phyloP scores from a whole-genome alignment of 2,329 filamentous ascomycete genomes.

The Epichloe elymi region DNA sequence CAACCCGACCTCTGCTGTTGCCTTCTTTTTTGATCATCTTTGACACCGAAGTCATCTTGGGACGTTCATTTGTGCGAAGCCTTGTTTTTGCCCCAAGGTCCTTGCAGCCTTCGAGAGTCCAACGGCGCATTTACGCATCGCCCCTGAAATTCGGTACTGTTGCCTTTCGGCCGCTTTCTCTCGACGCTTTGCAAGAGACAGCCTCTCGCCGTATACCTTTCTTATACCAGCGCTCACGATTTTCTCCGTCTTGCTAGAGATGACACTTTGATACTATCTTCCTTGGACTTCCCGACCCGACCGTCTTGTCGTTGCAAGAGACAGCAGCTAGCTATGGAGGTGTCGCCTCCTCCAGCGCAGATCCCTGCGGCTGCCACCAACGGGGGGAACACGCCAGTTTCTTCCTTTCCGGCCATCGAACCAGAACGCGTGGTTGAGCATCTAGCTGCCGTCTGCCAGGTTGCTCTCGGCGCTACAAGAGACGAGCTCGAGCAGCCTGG shows the following conservation, averaged over 20 bases:
- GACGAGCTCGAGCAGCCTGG: slow-evolving; percentile 68
- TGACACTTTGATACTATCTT: not conserved
- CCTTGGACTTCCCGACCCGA: not conserved
- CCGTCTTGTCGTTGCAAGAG: slow-evolving; percentile 6
- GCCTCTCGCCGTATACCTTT: not conserved
- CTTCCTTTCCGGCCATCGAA: slow-evolving; percentile 46
- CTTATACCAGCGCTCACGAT: not conserved
- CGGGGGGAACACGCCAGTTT: slow-evolving; percentile 23
- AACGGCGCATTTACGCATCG: not conserved
- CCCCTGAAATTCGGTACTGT: not conserved
- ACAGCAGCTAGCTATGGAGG: slow-evolving; percentile 35
- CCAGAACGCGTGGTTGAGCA: slow-evolving; percentile 60
- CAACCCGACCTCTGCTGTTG: not conserved
- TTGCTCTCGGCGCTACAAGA: slow-evolving; percentile 61
- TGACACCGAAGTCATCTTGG: not conserved
- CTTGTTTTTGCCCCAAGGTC: not conserved
- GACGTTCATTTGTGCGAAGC: not conserved
- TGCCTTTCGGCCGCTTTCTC: not conserved
- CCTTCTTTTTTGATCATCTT: not conserved
- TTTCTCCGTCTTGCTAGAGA: not conserved
- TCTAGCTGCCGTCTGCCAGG: slow-evolving; percentile 54
- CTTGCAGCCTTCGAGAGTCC: not conserved
- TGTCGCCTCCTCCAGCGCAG: slow-evolving; percentile 32
- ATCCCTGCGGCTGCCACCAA: slow-evolving; percentile 28
- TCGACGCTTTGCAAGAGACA: not conserved